Evolutionary conservation across 306 rosid genomes (phyloP), one percentile per base, ranked within the genome.

Genomic region (Cucumis cinereus): DNA sequence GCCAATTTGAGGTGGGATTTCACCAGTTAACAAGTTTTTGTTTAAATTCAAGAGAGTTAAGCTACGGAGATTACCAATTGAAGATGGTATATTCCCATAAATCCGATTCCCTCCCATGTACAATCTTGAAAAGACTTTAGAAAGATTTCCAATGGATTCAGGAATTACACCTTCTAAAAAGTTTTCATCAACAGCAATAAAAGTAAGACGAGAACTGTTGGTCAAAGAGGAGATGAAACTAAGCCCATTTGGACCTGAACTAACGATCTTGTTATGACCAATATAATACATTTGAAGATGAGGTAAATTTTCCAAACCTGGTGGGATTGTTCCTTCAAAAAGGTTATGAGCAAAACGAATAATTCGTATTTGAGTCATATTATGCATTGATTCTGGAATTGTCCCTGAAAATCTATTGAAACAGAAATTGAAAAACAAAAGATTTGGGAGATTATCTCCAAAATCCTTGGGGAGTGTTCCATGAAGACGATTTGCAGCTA

Each of bases 281-380:
- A 92, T 90, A 73, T 86, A 87, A 56, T 88, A 92, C 89, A 82
- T 85, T 43, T 50, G 70, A 53, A 91, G 90, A 57, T 52, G 60
- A 19, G 90, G 94, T 8, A 91, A 78, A 64, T 92, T 92, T 74
- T 89, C 96, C 14, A 92, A 80, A 47, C 94, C 96, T 12, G 92
- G 90, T 70, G 96, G 94, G 47, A 90, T 85, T 7, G 86, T 79
- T 24, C 96, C 96, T 79, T 87, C 92, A 20, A 86, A 75, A 41
- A 64, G 73, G 76, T 89, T 92, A 66, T 63, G 24, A 2, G 82
- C 86, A 80, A 90, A 81, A 0, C 92, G 78, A 16, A 92, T 86
- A 55, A 82, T 47, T 69, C 66, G 33, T 60, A 89, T 89, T 28
- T 86, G 84, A 10, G 92, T 85, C 63, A 90, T 88, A 33, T 92